These are phyloP conservation scores for Ophiobolus disseminans DNA, from an alignment of 2,329 filamentous ascomycete species.

Conservation along the genomic window DNA sequence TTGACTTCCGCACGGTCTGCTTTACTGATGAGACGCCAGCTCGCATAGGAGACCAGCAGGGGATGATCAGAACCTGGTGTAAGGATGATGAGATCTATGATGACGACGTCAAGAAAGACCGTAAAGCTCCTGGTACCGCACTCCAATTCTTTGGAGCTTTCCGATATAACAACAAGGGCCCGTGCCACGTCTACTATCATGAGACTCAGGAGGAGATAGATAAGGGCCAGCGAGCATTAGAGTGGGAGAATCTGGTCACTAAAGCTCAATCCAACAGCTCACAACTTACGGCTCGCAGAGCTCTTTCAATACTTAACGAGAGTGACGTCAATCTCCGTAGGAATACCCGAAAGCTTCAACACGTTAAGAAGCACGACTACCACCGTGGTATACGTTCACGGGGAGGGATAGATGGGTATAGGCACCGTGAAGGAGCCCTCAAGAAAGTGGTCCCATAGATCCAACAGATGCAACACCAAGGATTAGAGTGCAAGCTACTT, in stretches of 20 bases:
- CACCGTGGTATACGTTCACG: not conserved
- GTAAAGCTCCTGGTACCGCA: not conserved
- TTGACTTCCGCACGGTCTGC: not conserved
- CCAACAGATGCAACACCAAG: too few species aligned
- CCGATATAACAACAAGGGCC: conserved; percentile 1
- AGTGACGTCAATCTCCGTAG: not conserved
- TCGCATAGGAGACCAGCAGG: not conserved
- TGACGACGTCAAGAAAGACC: not conserved
- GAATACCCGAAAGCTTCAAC: not conserved
- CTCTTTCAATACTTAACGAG: not conserved
- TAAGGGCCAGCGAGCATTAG: not conserved
- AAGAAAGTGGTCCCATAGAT: too few species aligned
- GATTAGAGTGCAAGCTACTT: conserved; percentile 2
- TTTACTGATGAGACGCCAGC: not conserved
- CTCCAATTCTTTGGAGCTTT: not conserved
- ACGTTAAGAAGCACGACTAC: not conserved
- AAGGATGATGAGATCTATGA: not conserved
- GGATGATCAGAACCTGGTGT: not conserved
- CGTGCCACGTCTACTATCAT: conserved; percentile 1
- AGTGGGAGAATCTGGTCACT: not conserved
- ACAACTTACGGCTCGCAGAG: not conserved
- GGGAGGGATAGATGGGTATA: too few species aligned
- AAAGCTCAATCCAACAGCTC: not conserved
- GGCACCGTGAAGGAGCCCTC: too few species aligned
- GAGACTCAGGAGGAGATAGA: conserved; percentile 3